Conservation (phyloP, 805 yeast genomes). For the Torulaspora microellipsoides region DNA sequence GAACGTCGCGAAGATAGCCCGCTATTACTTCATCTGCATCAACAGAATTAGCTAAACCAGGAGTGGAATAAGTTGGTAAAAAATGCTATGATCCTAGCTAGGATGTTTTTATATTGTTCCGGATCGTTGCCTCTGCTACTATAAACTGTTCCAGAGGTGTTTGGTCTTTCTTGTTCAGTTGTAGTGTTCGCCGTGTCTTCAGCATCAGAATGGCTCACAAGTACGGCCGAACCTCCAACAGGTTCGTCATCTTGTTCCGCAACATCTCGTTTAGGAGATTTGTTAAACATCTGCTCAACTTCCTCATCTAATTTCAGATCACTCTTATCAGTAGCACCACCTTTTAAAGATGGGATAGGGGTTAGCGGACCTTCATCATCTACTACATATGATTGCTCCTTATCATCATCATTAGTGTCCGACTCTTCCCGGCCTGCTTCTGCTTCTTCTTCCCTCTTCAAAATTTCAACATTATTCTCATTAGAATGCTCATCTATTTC, state of each 20-base stretch:
- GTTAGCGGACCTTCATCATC: conserved; percentile 25
- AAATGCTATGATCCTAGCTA: conserved; percentile 20
- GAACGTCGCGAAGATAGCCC: no score
- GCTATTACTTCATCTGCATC: no score
- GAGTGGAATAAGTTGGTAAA: conserved; percentile 18
- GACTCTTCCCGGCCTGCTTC: neutral
- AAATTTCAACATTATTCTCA: conserved; percentile 35
- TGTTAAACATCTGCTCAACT: neutral
- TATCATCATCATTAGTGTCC: neutral
- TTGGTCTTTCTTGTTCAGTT: conserved; percentile 9
- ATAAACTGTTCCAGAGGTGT: conserved; percentile 11
- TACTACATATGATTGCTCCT: conserved; percentile 1
- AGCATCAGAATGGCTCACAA: conserved; percentile 18
- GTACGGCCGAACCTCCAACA: conserved; percentile 12
- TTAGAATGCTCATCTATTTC: conserved; percentile 37
- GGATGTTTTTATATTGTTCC: conserved; percentile 15
- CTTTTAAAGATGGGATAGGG: conserved; percentile 26
- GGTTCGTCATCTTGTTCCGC: conserved; percentile 7
- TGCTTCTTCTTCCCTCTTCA: conserved; percentile 1
- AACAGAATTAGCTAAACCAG: conserved; percentile 16
- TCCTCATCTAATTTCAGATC: neutral
- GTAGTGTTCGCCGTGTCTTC: conserved; percentile 13
- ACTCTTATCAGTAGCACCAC: neutral
- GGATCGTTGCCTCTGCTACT: conserved; percentile 13
- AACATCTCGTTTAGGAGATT: neutral